Evolutionary conservation across 768 basidiomycete species (phyloP).

Genomic region (Leucocoprinus leucothites): DNA sequence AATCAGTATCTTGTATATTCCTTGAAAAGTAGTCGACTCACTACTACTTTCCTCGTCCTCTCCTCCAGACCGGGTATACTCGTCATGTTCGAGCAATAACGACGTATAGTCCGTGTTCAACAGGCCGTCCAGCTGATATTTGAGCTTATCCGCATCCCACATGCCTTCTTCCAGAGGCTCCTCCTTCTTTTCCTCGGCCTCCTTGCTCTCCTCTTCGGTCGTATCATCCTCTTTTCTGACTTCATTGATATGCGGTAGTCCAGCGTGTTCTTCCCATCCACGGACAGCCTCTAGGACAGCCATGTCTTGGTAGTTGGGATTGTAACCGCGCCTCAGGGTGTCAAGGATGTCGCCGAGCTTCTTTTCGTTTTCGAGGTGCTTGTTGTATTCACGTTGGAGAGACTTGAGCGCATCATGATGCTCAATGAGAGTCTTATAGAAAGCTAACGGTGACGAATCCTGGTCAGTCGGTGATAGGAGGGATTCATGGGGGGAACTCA

Average conservation of each 20-base stretch:
- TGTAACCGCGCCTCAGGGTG: constrained; percentile 80
- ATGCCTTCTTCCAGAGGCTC: constrained; percentile 54
- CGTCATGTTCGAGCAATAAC: constrained; percentile 76
- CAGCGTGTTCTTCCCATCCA: constrained; percentile 81
- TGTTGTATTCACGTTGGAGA: constrained; percentile 67
- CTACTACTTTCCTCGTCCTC: constrained; percentile 43
- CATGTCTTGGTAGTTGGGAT: constrained; percentile 99
- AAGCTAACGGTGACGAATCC: constrained; percentile 42
- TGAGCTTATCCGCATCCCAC: constrained; percentile 60
- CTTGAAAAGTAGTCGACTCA: constrained; percentile 34
- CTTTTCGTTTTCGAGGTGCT: constrained; percentile 71
- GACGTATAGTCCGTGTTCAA: constrained; percentile 68
- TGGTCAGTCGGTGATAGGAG: not conserved
- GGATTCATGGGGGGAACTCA: constrained; percentile 32
- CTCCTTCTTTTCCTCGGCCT: constrained; percentile 32
- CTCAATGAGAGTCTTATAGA: constrained; percentile 70
- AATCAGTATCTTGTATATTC: not conserved
- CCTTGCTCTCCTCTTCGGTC: constrained; percentile 28
- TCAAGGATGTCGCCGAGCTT: constrained; percentile 82
- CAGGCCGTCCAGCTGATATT: constrained; percentile 53
- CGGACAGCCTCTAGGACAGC: constrained; percentile 95
- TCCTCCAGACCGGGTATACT: constrained; percentile 48
- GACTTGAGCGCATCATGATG: constrained; percentile 78
- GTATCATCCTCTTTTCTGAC: constrained; percentile 45
- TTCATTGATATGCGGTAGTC: constrained; percentile 70